phyloP scores from a whole-genome alignment of 2,329 filamentous ascomycete species.

The Sphaerostilbella broomeana region DNA sequence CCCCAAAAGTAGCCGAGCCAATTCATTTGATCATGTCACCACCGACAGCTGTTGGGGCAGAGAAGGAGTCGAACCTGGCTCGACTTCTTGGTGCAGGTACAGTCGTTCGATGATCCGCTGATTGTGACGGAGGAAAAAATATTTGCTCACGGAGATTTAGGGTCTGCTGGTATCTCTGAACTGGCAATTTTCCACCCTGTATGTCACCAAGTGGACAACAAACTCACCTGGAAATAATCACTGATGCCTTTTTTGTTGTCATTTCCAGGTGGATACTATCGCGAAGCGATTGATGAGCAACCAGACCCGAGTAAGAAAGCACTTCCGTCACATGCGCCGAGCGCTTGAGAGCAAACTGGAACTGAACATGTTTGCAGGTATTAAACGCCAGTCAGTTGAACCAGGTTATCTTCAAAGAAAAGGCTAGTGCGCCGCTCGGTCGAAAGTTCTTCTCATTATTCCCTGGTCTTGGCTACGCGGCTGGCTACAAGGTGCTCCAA shows the following conservation, averaged over 20 bases:
- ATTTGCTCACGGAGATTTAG: slow-evolving; percentile 37
- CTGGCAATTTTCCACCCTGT: slow-evolving; percentile 89
- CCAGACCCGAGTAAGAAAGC: slow-evolving; percentile 59
- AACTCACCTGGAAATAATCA: neutral
- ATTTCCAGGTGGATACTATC: slow-evolving; percentile 79
- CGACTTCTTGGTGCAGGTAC: slow-evolving; percentile 86
- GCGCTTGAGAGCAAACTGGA: slow-evolving; percentile 7
- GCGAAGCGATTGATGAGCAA: slow-evolving; percentile 99
- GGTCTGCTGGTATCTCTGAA: slow-evolving; percentile 88
- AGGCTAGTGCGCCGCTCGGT: slow-evolving; percentile 61
- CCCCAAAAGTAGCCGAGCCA: neutral
- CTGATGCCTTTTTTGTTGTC: slow-evolving; percentile 2
- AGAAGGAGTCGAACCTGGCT: slow-evolving; percentile 85
- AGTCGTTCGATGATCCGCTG: slow-evolving; percentile 15
- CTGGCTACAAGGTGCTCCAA: slow-evolving; percentile 95
- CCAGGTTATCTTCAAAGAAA: slow-evolving; percentile 88
- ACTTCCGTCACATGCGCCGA: slow-evolving; percentile 17
- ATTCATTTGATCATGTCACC: slow-evolving; percentile 50
- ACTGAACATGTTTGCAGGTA: slow-evolving; percentile 25
- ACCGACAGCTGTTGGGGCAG: slow-evolving; percentile 35
- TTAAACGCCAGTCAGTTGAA: slow-evolving; percentile 58
- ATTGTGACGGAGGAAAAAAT: neutral
- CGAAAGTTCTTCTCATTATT: slow-evolving; percentile 93
- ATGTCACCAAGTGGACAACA: slow-evolving; percentile 28
- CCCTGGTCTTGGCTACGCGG: slow-evolving; percentile 93